phyloP scores from a whole-genome alignment of 805 yeast genomes.

The Phaffomyces antillensis region DNA sequence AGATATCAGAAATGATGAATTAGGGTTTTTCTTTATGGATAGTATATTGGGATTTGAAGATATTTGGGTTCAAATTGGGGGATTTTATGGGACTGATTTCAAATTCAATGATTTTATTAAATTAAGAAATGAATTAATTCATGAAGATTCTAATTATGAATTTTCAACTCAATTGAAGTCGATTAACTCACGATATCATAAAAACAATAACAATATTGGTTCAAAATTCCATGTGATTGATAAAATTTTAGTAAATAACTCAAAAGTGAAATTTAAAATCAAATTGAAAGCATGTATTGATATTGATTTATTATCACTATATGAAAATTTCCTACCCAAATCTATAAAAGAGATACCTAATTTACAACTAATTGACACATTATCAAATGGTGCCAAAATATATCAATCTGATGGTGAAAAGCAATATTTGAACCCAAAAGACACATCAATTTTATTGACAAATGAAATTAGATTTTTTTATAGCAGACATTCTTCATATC shows the following conservation, averaged over 20 bases:
- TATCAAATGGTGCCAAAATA: conserved; percentile 19
- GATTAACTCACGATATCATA: background rate
- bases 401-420: conserved; percentile 10
- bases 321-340: conserved; percentile 4
- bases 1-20: conserved; percentile 21
- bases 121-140: conserved; percentile 11
- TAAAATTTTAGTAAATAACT: conserved; percentile 2
- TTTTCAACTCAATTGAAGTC: background rate
- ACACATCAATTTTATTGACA: conserved; percentile 27
- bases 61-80: conserved; percentile 35
- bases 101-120: conserved; percentile 25
- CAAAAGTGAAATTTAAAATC: conserved; percentile 16
- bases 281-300: conserved; percentile 31
- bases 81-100: conserved; percentile 19
- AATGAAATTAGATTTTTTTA: conserved; percentile 31
- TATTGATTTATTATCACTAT: conserved; percentile 20
- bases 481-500: conserved; percentile 42
- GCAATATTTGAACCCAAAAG: conserved; percentile 26
- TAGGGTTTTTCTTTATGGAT: conserved; percentile 36
- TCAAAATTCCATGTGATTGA: conserved; percentile 16
- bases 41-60: conserved; percentile 46
- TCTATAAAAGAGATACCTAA: conserved; percentile 1
- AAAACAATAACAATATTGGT: background rate
- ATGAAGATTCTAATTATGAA: background rate
- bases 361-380: background rate